These are phyloP conservation scores for Chytridiales sp. DNA, from an alignment of 371 early-diverging fungal genomes.

Conservation along the genomic window DNA sequence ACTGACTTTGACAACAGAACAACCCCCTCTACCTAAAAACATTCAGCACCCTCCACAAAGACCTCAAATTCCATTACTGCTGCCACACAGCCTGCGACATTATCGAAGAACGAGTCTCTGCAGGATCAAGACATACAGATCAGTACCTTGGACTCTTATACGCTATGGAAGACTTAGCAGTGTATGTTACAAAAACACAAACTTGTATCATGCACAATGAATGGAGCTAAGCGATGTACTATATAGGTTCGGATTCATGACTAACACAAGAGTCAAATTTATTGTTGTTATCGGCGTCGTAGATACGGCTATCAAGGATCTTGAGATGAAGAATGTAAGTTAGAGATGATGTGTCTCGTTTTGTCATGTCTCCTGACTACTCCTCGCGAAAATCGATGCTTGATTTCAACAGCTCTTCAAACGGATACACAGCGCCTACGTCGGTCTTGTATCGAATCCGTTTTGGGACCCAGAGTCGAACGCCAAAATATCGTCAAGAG, in stretches of 20 bases:
- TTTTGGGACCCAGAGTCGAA: conserved; percentile 53
- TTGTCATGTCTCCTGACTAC: conserved; percentile 1
- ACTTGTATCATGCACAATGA: background rate
- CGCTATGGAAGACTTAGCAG: conserved; percentile 81
- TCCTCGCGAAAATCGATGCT: background rate
- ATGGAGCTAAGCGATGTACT: background rate
- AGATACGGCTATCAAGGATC: conserved; percentile 74
- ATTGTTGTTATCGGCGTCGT: conserved; percentile 73
- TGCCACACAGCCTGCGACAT: conserved; percentile 81
- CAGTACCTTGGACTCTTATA: conserved; percentile 81
- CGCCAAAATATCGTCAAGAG: conserved; percentile 10
- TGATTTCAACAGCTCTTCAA: conserved; percentile 64
- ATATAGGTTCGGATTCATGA: conserved; percentile 76
- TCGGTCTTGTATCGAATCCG: conserved; percentile 76
- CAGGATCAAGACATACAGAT: conserved; percentile 68
- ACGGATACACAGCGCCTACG: conserved; percentile 76
- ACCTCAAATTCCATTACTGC: conserved; percentile 85
- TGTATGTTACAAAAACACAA: conserved; percentile 48
- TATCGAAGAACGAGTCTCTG: conserved; percentile 75
- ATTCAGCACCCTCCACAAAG: conserved; percentile 66
- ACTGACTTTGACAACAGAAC: conserved; percentile 51
- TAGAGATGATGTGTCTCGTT: background rate
- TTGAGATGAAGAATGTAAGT: conserved; percentile 76
- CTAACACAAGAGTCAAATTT: conserved; percentile 81
- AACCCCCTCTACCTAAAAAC: conserved; percentile 81